Evolutionary conservation across 768 basidiomycete species (phyloP), one percentile per base, ranked within the genome.

Genomic region (Leccinum arenicola): DNA sequence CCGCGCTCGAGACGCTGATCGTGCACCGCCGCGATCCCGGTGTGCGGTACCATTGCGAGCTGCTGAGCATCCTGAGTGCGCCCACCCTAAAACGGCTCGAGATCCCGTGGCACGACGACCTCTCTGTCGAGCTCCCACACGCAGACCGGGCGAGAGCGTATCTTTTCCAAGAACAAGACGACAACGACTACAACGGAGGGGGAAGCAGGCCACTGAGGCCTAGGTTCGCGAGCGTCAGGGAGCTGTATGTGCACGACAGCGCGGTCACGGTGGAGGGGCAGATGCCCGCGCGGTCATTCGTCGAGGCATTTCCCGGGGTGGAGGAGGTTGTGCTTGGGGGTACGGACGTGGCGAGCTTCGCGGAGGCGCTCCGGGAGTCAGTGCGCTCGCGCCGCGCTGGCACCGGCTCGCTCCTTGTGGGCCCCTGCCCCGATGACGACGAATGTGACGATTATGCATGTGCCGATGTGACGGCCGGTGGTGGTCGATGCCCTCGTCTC

Each of bases 51-150:
- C 64, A 62, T 12, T 59, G 43, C 35, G 56, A 57, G 21, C 58
- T 64, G 43, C 43, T 66, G 10, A 60, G 56, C 6, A 50, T 59
- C 6, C 52, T 69, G 43, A 43, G 14, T 1, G n/a, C 10, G 23
- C 65, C 68, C 6, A 35, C 12, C 23, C 60, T 64, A 27, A 57
- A 50, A 47, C 57, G 14, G 25, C 60, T 68, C 27, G 64, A 63
- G 38, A 59, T 66, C 25, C 64, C 57, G 3, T 68, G 61, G 64
- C 60, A 62, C 17, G 61, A 67, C 2, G 60, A 62, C 33, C 61
- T 69, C 38, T 25, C 52, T 2, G 54, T 57, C 2, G 62, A 60
- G 58, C 19, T 47, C n/a, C 43, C 56, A 15, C 15, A 31, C 15
- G 25, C 11, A 5, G 35, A 69, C 35, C 65, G 38, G 2, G 43